Evolutionary conservation across 78 protist species (phyloP).

Genomic region (Emiliania huxleyi): DNA sequence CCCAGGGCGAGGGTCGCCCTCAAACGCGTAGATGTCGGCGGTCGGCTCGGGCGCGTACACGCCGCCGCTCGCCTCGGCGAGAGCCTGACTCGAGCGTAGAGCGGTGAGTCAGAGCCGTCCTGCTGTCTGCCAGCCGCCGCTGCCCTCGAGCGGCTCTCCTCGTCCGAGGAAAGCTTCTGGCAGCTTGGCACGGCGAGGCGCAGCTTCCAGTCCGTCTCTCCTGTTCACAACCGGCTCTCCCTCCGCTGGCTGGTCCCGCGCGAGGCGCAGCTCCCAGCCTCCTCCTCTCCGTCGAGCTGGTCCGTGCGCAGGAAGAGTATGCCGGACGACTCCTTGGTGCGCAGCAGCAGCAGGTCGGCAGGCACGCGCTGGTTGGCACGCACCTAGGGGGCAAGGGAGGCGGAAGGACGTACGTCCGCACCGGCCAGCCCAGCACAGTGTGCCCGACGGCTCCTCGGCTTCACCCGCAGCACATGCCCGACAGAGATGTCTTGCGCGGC

Average conservation of each 20-base stretch:
- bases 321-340: constrained; percentile 85
- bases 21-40: constrained; percentile 82
- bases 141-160: too few species aligned
- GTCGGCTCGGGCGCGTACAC: constrained; percentile 67
- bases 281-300: constrained; percentile 95
- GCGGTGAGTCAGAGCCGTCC: too few species aligned
- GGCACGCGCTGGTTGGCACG: constrained; percentile 83
- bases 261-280: constrained; percentile 88
- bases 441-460: too few species aligned
- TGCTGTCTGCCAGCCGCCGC: too few species aligned
- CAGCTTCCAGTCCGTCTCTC: constrained; percentile 95
- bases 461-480: constrained; percentile 77
- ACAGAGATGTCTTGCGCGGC: constrained; percentile 68
- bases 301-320: constrained; percentile 88
- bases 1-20: too few species aligned
- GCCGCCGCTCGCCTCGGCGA: neutral
- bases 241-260: too few species aligned
- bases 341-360: constrained; percentile 83
- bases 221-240: constrained; percentile 95
- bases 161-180: constrained; percentile 37
- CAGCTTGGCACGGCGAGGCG: constrained; percentile 42
- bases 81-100: too few species aligned
- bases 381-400: too few species aligned
- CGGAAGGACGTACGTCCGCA: too few species aligned
- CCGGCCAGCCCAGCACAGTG: too few species aligned